Evolutionary conservation across 2,329 filamentous ascomycete species (phyloP), one percentile per base, ranked within the genome.

Genomic region (Nigrospora oryzae): DNA sequence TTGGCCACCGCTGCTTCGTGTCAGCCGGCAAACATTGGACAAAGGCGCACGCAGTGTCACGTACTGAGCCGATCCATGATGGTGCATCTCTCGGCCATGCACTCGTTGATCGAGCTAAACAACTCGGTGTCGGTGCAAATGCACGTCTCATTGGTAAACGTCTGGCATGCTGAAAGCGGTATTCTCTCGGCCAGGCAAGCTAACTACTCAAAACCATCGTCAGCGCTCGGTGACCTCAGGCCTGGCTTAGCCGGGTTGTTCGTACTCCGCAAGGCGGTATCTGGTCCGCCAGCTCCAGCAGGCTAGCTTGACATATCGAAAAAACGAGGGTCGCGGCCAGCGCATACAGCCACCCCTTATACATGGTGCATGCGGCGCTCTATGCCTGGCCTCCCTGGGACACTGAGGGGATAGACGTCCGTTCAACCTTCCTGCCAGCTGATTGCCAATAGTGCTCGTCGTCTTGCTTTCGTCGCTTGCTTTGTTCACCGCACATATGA

Each of bases 61-160:
- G 28, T 42, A 49, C 47, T 39, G 17, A 45, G 33, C 17, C 32
- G 36, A n/a, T 49, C 38, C 37, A 40, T 14, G 19, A 43, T 16
- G 17, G 31, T 36, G 40, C 47, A 47, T 10, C n/a, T 38, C 6
- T 13, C n/a, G n/a, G 56, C 55, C 34, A 56, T 73, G 11, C 72
- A 67, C 38, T 63, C 35, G 11, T 30, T 34, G 5, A 45, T 31
- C 11, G 23, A 32, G 7, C 12, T 30, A 8, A 32, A 40, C 30
- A 47, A 46, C 47, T 40, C 32, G 38, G 50, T 49, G 49, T 50
- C 44, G 15, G 48, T 56, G 51, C 56, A 53, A 33, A 53, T 48
- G 38, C 55, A 51, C 17, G 48, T 46, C 16, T 46, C 40, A 38
- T 46, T 45, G 23, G 42, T 49, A 36, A 47, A 40, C 10, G 44